Evolutionary conservation across 2,329 filamentous ascomycete species (phyloP), one percentile per base, ranked within the genome.

Genomic region (Colletotrichum musae): DNA sequence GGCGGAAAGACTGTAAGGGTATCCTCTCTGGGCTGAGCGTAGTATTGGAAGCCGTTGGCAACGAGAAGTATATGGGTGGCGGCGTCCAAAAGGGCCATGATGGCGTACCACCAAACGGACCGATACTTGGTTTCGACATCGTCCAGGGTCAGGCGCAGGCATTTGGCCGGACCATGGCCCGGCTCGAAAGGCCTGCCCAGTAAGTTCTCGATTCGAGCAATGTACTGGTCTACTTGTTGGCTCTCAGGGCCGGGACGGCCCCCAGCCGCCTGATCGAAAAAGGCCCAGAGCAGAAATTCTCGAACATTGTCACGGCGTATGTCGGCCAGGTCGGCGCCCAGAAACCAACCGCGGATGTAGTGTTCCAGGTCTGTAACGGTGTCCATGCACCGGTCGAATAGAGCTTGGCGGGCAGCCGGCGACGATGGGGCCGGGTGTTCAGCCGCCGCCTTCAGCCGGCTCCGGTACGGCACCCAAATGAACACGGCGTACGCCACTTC

Each of bases 231-330:
- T 28, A 86, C 67, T 61, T 87, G 84, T 43, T 16, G 41, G 6
- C 13, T 43, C 41, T 43, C 4, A 43, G 13, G 41, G 15, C 47
- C 18, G n/a, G 47, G 6, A 21, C 4, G 10, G n/a, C 9, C 10
- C 10, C 18, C 76, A 5, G 78, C 79, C 0, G 76, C 77, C 5
- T 67, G 72, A 64, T 91, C 89, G 68, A 91, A 87, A 74, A 93
- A 90, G 1, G 88, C 90, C 92, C 92, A 94, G 9, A 87, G 81
- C 24, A 92, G 77, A 73, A 92, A 93, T 70, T 92, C 89, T 72
- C 84, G 85, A 60, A 93, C 78, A 73, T 93, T 92, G n/a, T 93
- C 90, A n/a, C 86, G 82, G 52, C 85, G 83, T 63, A 94, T 88
- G 41, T 91, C 88, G 18, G 81, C 77, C 1, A 82, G 66, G 10